Conservation (phyloP, 495 filamentous ascomycete genomes). For the Penicillium tannophilum region DNA sequence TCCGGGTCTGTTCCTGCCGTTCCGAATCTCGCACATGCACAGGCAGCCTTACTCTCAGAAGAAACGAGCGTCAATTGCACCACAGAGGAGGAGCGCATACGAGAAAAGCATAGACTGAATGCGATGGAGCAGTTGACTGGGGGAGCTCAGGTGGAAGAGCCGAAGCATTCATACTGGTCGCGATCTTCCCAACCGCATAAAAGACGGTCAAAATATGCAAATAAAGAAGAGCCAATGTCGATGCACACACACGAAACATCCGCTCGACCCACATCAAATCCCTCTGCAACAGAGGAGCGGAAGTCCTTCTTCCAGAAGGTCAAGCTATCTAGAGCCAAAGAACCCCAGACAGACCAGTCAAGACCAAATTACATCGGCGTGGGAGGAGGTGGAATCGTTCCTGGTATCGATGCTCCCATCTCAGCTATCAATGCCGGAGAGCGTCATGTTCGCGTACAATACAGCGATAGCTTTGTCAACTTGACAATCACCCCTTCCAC, state of each 20-base stretch:
- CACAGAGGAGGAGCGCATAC: slow-evolving; percentile 43
- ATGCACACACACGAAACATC: background rate
- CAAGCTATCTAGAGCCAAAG: slow-evolving; percentile 25
- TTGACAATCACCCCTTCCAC: slow-evolving; percentile 74
- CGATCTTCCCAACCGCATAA: slow-evolving; percentile 19
- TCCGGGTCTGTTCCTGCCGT: slow-evolving; percentile 28
- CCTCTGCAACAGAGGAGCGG: slow-evolving; percentile 12
- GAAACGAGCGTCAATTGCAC: slow-evolving; percentile 13
- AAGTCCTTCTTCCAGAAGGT: slow-evolving; percentile 33
- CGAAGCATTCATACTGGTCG: slow-evolving; percentile 4
- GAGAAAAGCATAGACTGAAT: slow-evolving; percentile 41
- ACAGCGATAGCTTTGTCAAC: slow-evolving; percentile 59
- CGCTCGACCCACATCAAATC: background rate
- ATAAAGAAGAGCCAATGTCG: slow-evolving; percentile 1
- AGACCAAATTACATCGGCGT: slow-evolving; percentile 32
- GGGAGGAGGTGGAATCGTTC: slow-evolving; percentile 53
- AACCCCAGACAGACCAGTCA: slow-evolving; percentile 14
- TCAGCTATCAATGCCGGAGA: slow-evolving; percentile 85
- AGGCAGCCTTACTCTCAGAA: background rate
- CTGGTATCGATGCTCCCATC: slow-evolving; percentile 75
- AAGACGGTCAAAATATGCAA: slow-evolving; percentile 8
- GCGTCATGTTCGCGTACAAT: slow-evolving; percentile 70
- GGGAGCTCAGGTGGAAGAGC: slow-evolving; percentile 20
- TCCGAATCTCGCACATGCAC: slow-evolving; percentile 22
- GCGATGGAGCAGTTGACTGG: slow-evolving; percentile 44